phyloP scores from a whole-genome alignment of 805 yeast species.

The Candida vaughaniae region DNA sequence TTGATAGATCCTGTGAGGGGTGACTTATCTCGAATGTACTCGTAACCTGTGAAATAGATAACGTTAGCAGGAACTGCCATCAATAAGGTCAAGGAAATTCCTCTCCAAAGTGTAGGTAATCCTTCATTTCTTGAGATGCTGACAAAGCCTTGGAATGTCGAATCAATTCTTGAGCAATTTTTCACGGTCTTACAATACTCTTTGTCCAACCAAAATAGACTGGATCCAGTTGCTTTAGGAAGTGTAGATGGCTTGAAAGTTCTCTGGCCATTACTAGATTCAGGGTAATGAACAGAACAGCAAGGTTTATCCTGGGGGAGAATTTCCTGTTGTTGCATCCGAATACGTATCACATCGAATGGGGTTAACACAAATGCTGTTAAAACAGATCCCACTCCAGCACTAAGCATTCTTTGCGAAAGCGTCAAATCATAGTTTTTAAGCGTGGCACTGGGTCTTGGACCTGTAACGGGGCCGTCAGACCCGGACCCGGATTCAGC shows the following conservation, averaged over 20 bases:
- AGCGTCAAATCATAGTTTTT: constrained; percentile 1
- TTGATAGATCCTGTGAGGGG: constrained; percentile 37
- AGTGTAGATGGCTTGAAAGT: neutral
- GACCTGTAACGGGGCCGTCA: too few relatives aligned
- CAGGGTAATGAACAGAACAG: constrained; percentile 17
- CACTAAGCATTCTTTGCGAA: constrained; percentile 72
- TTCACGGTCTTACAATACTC: constrained; percentile 35
- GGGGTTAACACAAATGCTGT: constrained; percentile 79
- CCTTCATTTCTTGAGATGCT: constrained; percentile 77
- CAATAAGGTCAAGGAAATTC: constrained; percentile 72
- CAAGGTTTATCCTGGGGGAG: constrained; percentile 34
- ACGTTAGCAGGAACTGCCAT: constrained; percentile 95
- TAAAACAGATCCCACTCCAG: constrained; percentile 70
- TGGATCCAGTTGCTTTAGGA: constrained; percentile 26
- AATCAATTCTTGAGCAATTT: constrained; percentile 51
- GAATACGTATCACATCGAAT: constrained; percentile 73
- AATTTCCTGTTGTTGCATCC: constrained; percentile 76
- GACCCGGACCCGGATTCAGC: too few relatives aligned
- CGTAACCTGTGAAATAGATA: constrained; percentile 93
- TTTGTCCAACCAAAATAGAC: constrained; percentile 18
- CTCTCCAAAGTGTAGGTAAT: constrained; percentile 77
- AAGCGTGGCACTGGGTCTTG: too few relatives aligned
- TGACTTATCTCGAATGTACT: constrained; percentile 74
- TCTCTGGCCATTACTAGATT: constrained; percentile 12
- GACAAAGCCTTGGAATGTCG: constrained; percentile 73